These are phyloP conservation scores for Pseudoturritis turrita DNA, from an alignment of 345 rosid genomes.

Conservation along the genomic window DNA sequence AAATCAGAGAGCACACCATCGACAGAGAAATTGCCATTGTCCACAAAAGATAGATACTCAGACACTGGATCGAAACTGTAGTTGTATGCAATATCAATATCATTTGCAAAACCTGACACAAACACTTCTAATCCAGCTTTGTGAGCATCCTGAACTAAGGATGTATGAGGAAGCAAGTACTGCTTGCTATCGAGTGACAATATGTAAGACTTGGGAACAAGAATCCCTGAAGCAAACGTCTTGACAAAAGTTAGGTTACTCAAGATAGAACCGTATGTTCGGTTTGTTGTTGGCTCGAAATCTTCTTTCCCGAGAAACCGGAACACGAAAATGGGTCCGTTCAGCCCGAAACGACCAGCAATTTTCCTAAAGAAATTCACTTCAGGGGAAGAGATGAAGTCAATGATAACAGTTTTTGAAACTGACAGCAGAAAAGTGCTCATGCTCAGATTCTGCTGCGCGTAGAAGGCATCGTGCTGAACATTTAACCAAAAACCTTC, in stretches of 20 bases:
- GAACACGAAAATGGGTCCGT: conserved; percentile 50
- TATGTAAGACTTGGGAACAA: conserved; percentile 74
- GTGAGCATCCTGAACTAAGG: conserved; percentile 78
- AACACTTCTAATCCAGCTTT: conserved; percentile 72
- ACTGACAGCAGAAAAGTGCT: conserved; percentile 48
- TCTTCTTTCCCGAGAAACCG: conserved; percentile 42
- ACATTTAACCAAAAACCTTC: conserved; percentile 66
- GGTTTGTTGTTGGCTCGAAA: conserved; percentile 66
- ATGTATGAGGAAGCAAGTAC: conserved; percentile 49
- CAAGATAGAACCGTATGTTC: conserved; percentile 55
- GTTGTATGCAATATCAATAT: conserved; percentile 56
- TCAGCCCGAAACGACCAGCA: conserved; percentile 39
- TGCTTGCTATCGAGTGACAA: conserved; percentile 43
- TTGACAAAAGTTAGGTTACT: conserved; percentile 63
- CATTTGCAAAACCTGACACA: conserved; percentile 75
- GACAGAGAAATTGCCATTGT: conserved; percentile 80
- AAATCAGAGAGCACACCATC: conserved; percentile 92
- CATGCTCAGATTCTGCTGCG: conserved; percentile 65
- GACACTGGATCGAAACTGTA: conserved; percentile 77
- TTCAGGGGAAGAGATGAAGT: conserved; percentile 85
- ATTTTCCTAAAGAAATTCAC: conserved; percentile 60
- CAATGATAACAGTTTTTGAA: conserved; percentile 36
- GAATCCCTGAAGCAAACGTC: conserved; percentile 92
- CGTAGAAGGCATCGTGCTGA: conserved; percentile 72
- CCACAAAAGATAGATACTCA: conserved; percentile 61